Evolutionary conservation across 2,329 filamentous ascomycete genomes (phyloP), one percentile per base, ranked within the genome.

Genomic region (Diaporthe citriasiana): DNA sequence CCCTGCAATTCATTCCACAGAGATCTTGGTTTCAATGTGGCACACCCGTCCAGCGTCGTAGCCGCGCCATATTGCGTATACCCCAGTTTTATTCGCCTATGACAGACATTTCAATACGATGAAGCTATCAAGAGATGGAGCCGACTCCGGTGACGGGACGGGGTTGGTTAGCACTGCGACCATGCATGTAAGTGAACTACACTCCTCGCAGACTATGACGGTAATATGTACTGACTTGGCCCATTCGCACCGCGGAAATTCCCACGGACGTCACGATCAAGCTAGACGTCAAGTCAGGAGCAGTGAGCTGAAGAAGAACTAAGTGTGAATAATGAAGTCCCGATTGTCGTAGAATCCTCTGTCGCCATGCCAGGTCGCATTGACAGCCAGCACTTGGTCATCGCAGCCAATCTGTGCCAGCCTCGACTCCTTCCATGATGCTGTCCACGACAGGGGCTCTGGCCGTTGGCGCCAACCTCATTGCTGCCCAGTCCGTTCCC

Each of bases 1-100:
- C 57, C 57, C 57, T 38, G 57, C 57, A 60, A 42, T 60, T 60
- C 35, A 60, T 60, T 60, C 27, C 25, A 60, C n/a, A 60, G 30
- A 60, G 15, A 42, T 42, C 35, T 60, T 60, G 57, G 38, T 30
- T 33, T 25, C 33, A 22, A 27, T 27, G 33, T 22, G 22, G 33
- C n/a, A 19, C 25, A 40, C 22, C 33, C 12, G 6, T 40, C 33
- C 35, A 59, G 33, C 5, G 56, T 17, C n/a, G 38, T 27, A 60
- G 15, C 57, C 57, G 35, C 35, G 38, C 38, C 57, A 38, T 60
- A 60, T 60, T 60, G 57, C 57, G 38, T 42, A 60, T 60, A 8
- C 57, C 38, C 57, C 57, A 60, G 38, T 60, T 42, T 42, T 60
- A 42, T 60, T 12, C 35, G 38, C 57, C 57, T 42, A 60, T 60